Conservation (phyloP, 2,329 filamentous ascomycete species). For the Biscogniauxia marginata region DNA sequence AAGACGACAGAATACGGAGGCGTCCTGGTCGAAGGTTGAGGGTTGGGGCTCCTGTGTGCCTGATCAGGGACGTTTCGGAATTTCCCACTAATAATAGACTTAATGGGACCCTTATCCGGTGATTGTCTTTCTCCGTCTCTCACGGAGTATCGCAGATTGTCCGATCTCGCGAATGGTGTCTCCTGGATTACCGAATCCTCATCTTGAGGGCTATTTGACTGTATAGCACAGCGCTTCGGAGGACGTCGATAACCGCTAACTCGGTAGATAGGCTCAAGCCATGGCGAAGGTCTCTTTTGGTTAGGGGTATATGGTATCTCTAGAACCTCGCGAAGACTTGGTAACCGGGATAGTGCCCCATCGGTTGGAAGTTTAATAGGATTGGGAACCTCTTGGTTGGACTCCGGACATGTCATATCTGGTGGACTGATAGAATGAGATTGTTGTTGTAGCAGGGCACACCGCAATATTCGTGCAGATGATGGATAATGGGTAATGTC, state of each 20-base stretch:
- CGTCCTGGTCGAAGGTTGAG: conserved; percentile 15
- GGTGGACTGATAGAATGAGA: background rate
- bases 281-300: background rate
- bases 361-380: too few relatives aligned
- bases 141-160: background rate
- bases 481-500: background rate
- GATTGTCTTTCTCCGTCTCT: conserved; percentile 15
- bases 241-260: background rate
- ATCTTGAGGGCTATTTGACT: too few relatives aligned
- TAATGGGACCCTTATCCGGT: conserved; percentile 8
- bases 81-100: conserved; percentile 19
- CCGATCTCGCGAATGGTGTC: background rate
- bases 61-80: conserved; percentile 32
- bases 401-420: too few relatives aligned
- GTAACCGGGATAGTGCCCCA: background rate
- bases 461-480: too few relatives aligned
- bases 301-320: background rate
- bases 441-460: background rate
- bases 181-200: background rate
- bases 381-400: too few relatives aligned
- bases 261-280: conserved; percentile 17
- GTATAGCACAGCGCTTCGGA: background rate
- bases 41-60: conserved; percentile 20
- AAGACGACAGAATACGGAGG: conserved; percentile 16
- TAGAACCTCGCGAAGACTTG: background rate